phyloP scores from a whole-genome alignment of 2,329 filamentous ascomycete species.

The Zopfia rhizophila region DNA sequence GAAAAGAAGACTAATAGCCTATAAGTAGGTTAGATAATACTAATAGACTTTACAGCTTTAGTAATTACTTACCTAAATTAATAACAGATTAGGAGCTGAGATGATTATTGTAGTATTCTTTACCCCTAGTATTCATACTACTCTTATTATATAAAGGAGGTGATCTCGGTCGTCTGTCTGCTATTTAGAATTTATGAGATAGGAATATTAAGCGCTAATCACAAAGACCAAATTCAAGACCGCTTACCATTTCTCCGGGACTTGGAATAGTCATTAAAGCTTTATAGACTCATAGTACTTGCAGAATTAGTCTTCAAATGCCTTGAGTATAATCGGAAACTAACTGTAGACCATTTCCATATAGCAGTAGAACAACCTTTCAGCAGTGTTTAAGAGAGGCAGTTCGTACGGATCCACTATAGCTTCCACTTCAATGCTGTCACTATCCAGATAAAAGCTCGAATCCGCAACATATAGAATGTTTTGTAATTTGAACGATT shows the following conservation, averaged over 20 bases:
- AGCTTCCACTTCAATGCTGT: slow-evolving; percentile 37
- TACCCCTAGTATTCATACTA: slow-evolving; percentile 34
- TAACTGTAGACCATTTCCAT: slow-evolving; percentile 48
- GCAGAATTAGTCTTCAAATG: slow-evolving; percentile 31
- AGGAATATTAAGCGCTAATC: slow-evolving; percentile 8
- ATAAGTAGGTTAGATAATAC: too few relatives aligned
- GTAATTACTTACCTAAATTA: too few relatives aligned
- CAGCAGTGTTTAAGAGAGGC: slow-evolving; percentile 42
- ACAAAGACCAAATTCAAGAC: slow-evolving; percentile 14
- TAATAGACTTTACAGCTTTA: too few relatives aligned
- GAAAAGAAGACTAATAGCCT: too few relatives aligned
- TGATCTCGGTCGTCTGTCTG: too few relatives aligned
- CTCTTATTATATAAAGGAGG: too few relatives aligned
- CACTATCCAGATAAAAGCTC: slow-evolving; percentile 49
- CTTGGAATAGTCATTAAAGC: slow-evolving; percentile 15
- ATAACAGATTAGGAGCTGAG: slow-evolving; percentile 33
- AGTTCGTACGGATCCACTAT: slow-evolving; percentile 40
- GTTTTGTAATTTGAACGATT: slow-evolving; percentile 17
- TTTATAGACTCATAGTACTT: slow-evolving; percentile 24
- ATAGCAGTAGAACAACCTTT: slow-evolving; percentile 48
- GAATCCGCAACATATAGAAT: slow-evolving; percentile 34
- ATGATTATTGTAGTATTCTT: slow-evolving; percentile 30
- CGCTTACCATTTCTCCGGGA: slow-evolving; percentile 23
- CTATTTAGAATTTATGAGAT: too few relatives aligned
- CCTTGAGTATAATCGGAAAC: slow-evolving; percentile 40